phyloP scores from a whole-genome alignment of 805 yeast species.

The Clavispora santaluciae region DNA sequence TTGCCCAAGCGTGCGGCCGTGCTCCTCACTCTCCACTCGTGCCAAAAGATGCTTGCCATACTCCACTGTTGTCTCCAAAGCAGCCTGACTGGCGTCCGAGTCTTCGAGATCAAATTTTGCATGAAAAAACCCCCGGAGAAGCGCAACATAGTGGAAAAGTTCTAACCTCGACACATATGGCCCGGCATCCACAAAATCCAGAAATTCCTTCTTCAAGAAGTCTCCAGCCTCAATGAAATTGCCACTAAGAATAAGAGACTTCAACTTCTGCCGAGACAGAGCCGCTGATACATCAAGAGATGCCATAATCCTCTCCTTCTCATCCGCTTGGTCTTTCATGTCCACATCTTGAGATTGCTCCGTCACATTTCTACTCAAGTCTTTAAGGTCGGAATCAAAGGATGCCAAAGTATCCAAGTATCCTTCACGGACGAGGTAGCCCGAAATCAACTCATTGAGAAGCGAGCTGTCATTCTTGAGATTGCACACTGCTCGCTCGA shows the following conservation, averaged over 20 bases:
- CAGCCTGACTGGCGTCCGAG: conserved; percentile 7
- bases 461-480: conserved; percentile 23
- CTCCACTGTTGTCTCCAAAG: conserved; percentile 16
- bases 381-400: conserved; percentile 27
- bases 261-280: conserved; percentile 3
- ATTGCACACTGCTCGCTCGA: conserved; percentile 21
- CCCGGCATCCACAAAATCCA: neutral
- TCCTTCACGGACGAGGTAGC: conserved; percentile 37
- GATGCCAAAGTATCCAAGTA: conserved; percentile 32
- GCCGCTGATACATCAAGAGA: neutral
- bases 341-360: conserved; percentile 6
- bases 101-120: conserved; percentile 16
- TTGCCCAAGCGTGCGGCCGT: conserved; percentile 3
- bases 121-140: conserved; percentile 21
- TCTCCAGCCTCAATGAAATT: conserved; percentile 7
- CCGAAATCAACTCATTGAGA: conserved; percentile 31
- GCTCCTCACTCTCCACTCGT: neutral
- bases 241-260: conserved; percentile 3
- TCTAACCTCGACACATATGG: neutral
- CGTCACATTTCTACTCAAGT: conserved; percentile 10
- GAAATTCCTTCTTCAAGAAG: neutral
- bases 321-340: conserved; percentile 1
- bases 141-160: conserved; percentile 19
- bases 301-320: neutral
- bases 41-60: conserved; percentile 10